These are phyloP conservation scores for Sporopachydermia lactativora DNA, from an alignment of 805 yeast genomes.

Conservation along the genomic window DNA sequence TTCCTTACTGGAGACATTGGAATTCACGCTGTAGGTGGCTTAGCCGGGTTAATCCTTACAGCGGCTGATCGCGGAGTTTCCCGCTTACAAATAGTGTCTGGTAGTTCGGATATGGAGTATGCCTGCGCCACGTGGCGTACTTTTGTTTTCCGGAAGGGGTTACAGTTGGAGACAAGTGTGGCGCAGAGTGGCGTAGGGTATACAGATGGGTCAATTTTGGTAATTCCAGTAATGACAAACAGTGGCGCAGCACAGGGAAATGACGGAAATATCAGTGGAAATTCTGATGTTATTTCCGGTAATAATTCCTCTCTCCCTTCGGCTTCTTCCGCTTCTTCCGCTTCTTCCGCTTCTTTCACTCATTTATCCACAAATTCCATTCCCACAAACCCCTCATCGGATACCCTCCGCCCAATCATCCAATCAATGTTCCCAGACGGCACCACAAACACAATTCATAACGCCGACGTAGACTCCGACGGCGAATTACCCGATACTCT, in stretches of 20 bases:
- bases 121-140: conserved; percentile 72
- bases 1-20: conserved; percentile 66
- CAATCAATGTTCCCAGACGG: conserved; percentile 1
- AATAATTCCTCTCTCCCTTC: too few relatives aligned
- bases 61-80: conserved; percentile 64
- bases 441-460: background rate
- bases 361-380: too few relatives aligned
- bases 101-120: conserved; percentile 34
- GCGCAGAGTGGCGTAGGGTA: conserved; percentile 11
- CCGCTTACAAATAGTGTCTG: conserved; percentile 38
- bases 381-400: too few relatives aligned
- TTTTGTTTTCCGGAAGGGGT: conserved; percentile 71
- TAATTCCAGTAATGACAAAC: conserved; percentile 2
- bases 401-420: background rate
- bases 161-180: conserved; percentile 28
- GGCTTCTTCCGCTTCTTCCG: too few relatives aligned
- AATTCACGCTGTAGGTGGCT: conserved; percentile 80
- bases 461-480: too few relatives aligned
- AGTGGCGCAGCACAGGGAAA: background rate
- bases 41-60: conserved; percentile 81
- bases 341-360: too few relatives aligned
- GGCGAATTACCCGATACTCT: background rate
- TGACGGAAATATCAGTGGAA: background rate
- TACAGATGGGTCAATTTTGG: conserved; percentile 18
- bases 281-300: too few relatives aligned